phyloP scores from a whole-genome alignment of 306 rosid genomes.

The Fagus crenata region DNA sequence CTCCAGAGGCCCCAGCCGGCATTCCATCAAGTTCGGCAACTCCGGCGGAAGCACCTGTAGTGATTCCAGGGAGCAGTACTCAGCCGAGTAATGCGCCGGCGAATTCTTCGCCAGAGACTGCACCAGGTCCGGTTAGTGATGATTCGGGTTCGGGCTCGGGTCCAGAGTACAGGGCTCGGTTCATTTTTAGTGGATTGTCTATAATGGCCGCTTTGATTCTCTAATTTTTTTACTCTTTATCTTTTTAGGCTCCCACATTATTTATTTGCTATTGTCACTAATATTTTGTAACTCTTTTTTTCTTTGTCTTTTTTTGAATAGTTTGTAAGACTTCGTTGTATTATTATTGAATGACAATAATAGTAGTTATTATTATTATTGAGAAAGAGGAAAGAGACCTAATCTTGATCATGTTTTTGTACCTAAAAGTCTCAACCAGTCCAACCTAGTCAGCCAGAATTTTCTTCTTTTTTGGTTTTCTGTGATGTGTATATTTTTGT shows the following conservation, averaged over 20 bases:
- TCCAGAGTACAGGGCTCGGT: conserved; percentile 32
- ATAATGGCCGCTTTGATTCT: conserved; percentile 50
- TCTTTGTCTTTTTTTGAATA: neutral
- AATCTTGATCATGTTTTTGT: too few species aligned
- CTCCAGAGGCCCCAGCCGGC: conserved; percentile 40
- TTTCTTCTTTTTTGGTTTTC: too few species aligned
- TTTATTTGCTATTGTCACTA: neutral
- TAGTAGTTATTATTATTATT: too few species aligned
- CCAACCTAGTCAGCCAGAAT: too few species aligned
- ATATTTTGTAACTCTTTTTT: neutral
- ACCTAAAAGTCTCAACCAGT: too few species aligned
- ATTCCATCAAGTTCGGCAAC: conserved; percentile 61
- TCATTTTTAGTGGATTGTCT: conserved; percentile 41
- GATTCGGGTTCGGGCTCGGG: conserved; percentile 55
- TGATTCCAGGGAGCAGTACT: conserved; percentile 51
- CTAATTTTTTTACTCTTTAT: conserved; percentile 2
- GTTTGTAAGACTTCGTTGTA: too few species aligned
- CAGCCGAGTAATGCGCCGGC: conserved; percentile 54
- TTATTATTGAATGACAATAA: too few species aligned
- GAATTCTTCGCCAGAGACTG: conserved; percentile 54
- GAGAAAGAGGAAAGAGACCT: too few species aligned
- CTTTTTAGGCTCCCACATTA: neutral
- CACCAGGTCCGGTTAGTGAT: conserved; percentile 48
- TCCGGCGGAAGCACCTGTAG: conserved; percentile 47
- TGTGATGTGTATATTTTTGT: too few species aligned